Percentiles rank a stretch among this genome's conserved stretches.
Conservation (phyloP, 2,329 filamentous ascomycete genomes). For the Phialophora expanda region DNA sequence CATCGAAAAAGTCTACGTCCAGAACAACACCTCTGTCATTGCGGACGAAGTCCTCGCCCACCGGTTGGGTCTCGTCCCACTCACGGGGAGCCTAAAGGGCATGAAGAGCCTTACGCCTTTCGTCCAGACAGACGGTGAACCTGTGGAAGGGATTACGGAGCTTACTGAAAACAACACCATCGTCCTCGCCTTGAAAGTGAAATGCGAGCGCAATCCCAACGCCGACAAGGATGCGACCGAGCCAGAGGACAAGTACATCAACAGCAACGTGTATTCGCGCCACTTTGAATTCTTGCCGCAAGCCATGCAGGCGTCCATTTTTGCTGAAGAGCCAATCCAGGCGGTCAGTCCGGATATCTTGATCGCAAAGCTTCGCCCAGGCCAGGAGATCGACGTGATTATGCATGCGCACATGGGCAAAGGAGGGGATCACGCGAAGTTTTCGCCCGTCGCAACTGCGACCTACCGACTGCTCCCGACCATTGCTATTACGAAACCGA, state of each 20-base stretch:
- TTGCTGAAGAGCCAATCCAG: constrained; percentile 65
- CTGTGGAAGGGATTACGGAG: constrained; percentile 48
- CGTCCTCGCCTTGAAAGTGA: constrained; percentile 74
- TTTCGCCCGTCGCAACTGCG: constrained; percentile 92
- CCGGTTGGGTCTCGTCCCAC: constrained; percentile 85
- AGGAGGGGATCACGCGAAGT: constrained; percentile 94
- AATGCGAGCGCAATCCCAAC: constrained; percentile 78
- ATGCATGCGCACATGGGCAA: constrained; percentile 96
- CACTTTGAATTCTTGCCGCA: constrained; percentile 78
- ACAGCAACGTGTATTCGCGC: constrained; percentile 80
- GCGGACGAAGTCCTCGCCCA: constrained; percentile 96
- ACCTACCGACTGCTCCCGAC: constrained; percentile 88
- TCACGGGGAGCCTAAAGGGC: constrained; percentile 77
- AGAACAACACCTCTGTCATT: constrained; percentile 97
- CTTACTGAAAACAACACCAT: constrained; percentile 85
- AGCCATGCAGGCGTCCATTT: constrained; percentile 70
- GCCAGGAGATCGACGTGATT: constrained; percentile 81
- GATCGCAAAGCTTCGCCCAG: constrained; percentile 89
- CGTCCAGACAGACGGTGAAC: constrained; percentile 68
- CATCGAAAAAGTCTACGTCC: constrained; percentile 89
- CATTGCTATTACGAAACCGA: constrained; percentile 82
- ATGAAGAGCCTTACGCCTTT: constrained; percentile 84
- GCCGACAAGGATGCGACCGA: constrained; percentile 76
- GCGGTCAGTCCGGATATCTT: constrained; percentile 91
- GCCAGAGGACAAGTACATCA: constrained; percentile 80